Conservation (phyloP, 768 basidiomycete genomes). For the Aureoboletus auriporus region DNA sequence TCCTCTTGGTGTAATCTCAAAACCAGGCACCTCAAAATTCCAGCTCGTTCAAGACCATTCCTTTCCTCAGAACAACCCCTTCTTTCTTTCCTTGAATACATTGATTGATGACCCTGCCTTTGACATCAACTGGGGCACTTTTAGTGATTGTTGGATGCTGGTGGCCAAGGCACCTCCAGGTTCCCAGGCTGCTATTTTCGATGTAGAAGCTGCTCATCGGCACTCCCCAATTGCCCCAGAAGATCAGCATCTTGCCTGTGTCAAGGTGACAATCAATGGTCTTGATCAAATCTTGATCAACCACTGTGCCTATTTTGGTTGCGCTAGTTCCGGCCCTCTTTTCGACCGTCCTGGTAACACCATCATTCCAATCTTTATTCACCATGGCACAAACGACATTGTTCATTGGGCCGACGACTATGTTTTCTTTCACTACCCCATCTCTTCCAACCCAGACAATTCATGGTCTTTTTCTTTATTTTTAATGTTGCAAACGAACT, state of each 20-base stretch:
- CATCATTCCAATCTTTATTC: constrained; percentile 20
- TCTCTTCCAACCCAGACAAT: too few relatives aligned
- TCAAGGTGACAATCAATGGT: neutral
- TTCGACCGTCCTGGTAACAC: constrained; percentile 33
- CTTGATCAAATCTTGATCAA: constrained; percentile 6
- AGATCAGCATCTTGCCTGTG: neutral
- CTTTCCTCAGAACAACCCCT: constrained; percentile 8
- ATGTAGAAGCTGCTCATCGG: neutral
- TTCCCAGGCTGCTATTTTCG: constrained; percentile 26
- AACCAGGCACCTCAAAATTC: constrained; percentile 23
- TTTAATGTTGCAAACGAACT: too few relatives aligned
- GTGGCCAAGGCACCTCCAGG: constrained; percentile 30
- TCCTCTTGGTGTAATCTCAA: constrained; percentile 38
- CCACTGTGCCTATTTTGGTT: constrained; percentile 20
- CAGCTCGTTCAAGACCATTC: constrained; percentile 31
- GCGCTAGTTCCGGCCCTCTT: constrained; percentile 22
- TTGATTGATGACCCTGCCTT: constrained; percentile 24
- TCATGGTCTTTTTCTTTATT: too few relatives aligned
- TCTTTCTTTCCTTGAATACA: constrained; percentile 24
- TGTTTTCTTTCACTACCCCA: neutral
- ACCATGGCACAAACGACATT: constrained; percentile 11
- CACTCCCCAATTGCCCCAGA: neutral
- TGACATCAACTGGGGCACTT: constrained; percentile 32
- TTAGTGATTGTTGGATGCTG: constrained; percentile 19
- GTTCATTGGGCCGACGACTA: constrained; percentile 38